Base-by-base conservation (phyloP, 768 basidiomycete genomes). In the Paxillus rubicundulus region DNA sequence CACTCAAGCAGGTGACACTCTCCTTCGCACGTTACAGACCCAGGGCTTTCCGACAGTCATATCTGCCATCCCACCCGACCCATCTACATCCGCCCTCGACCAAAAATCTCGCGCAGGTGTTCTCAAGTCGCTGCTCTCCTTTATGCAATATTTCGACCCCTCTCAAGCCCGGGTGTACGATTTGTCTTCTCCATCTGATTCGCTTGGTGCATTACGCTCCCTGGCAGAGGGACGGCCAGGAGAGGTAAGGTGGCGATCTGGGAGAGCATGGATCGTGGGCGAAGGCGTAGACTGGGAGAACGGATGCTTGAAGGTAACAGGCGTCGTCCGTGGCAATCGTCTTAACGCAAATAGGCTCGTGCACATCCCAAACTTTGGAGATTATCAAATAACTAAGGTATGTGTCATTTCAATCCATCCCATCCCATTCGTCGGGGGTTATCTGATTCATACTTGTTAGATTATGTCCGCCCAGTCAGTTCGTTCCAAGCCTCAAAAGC, bases 91-190 rank as follows among this genome's bases (percentile, higher is more conserved):
- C 6, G 58, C 73, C 2, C 67, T 82, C 38, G 87, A 86, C 51
- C 59, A 72, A 5, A 92, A 92, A 71, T 72, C 81, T 30, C 82
- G 82, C 28, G 62, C 82, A 2, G 82, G 81, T 16, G 79, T 93
- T 43, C 72, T 92, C 50, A 94, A 92, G 72, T 97, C 93, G 1
- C 77, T 98, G 5, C 79, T 96, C 9, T 97, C 94, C 9, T 99
- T 98, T 75, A 85, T 95, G 52, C 86, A 87, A 57, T 98, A 98
- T 72, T 99, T 98, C 69, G 89, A 91, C 54, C 96, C 96, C 2
- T 77, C 80, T 20, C 87, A 94, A 61, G 72, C 78, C 8, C 79
- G 86, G 32, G 77, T 98, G 0, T 89, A 85, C 62, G 92, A 94
- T 70, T 70, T 92, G 42, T 76, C 82, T 49, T 68, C 71, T 1